Conservation (phyloP, 2,329 filamentous ascomycete species). For the Alternaria brassicae region DNA sequence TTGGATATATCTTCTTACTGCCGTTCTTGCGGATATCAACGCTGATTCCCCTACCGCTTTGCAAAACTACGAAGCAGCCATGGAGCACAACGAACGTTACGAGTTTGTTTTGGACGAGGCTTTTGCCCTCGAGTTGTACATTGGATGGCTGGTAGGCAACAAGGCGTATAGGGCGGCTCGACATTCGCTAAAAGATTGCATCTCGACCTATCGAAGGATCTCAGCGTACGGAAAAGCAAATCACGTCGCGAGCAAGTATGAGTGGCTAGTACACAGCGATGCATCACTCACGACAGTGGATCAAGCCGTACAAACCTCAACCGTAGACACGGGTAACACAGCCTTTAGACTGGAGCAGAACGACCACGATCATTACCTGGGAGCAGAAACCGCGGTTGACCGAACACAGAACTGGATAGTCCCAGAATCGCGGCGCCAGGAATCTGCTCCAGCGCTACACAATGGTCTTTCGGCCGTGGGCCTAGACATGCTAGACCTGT, state of each 20-base stretch:
- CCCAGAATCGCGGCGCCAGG: slow-evolving; percentile 51
- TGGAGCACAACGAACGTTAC: slow-evolving; percentile 75
- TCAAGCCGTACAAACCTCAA: slow-evolving; percentile 71
- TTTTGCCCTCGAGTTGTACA: slow-evolving; percentile 75
- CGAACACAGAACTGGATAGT: slow-evolving; percentile 58
- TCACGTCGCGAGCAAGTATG: slow-evolving; percentile 72
- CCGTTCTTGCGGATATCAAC: slow-evolving; percentile 70
- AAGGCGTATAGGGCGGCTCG: slow-evolving; percentile 72
- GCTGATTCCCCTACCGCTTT: slow-evolving; percentile 63
- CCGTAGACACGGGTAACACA: slow-evolving; percentile 58
- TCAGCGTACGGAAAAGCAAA: slow-evolving; percentile 74
- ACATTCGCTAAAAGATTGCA: slow-evolving; percentile 71
- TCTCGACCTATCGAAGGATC: slow-evolving; percentile 72
- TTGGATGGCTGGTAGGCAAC: slow-evolving; percentile 71
- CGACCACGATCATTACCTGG: slow-evolving; percentile 50
- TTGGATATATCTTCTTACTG: slow-evolving; percentile 73
- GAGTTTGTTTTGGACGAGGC: slow-evolving; percentile 75
- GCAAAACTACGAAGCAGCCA: slow-evolving; percentile 70
- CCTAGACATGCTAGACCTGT: slow-evolving; percentile 82
- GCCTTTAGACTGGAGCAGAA: slow-evolving; percentile 55
- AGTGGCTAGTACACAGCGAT: slow-evolving; percentile 69
- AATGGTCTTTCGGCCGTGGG: slow-evolving; percentile 69
- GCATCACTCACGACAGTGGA: slow-evolving; percentile 68
- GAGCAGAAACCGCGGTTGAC: slow-evolving; percentile 51
- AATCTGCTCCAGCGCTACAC: slow-evolving; percentile 61